Conservation (phyloP, 23 red algal genomes). For the Cyanidiococcus yangmingshanensis region DNA sequence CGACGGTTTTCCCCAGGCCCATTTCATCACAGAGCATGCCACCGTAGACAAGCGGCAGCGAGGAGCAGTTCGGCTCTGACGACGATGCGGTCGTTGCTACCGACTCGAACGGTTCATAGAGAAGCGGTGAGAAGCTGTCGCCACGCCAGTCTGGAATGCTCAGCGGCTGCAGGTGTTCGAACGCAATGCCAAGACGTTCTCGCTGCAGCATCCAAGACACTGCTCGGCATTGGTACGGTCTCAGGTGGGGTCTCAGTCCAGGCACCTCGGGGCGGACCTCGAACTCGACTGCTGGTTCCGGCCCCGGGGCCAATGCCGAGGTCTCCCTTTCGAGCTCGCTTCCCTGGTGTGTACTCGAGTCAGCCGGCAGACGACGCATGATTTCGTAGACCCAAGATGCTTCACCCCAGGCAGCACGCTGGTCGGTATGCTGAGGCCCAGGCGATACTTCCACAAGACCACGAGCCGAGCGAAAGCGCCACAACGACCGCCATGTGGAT, state of each 20-base stretch:
- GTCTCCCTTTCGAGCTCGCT: neutral
- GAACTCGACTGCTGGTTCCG: neutral
- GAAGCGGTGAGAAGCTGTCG: neutral
- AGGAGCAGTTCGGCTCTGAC: neutral
- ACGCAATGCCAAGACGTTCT: neutral
- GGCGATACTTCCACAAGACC: neutral
- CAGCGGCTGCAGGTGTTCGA: neutral
- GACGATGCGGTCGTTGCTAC: neutral
- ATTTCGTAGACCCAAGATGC: neutral
- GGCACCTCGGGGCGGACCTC: neutral
- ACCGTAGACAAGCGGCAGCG: neutral
- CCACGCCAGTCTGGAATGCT: neutral
- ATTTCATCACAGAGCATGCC: conserved; percentile 31
- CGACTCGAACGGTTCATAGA: neutral
- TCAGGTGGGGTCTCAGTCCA: neutral
- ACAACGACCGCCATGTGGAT: neutral
- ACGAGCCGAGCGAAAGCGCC: neutral
- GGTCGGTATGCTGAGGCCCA: neutral
- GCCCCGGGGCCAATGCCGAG: neutral
- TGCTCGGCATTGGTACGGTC: neutral
- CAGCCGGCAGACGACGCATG: neutral
- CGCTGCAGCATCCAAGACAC: conserved; percentile 6
- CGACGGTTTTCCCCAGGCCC: conserved; percentile 32
- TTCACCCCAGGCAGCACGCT: neutral
- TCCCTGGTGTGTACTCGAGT: neutral